Percentiles rank a stretch among this genome's conserved stretches.
Evolutionary conservation across 768 basidiomycete genomes (phyloP).

Genomic region (Mycena maculata): DNA sequence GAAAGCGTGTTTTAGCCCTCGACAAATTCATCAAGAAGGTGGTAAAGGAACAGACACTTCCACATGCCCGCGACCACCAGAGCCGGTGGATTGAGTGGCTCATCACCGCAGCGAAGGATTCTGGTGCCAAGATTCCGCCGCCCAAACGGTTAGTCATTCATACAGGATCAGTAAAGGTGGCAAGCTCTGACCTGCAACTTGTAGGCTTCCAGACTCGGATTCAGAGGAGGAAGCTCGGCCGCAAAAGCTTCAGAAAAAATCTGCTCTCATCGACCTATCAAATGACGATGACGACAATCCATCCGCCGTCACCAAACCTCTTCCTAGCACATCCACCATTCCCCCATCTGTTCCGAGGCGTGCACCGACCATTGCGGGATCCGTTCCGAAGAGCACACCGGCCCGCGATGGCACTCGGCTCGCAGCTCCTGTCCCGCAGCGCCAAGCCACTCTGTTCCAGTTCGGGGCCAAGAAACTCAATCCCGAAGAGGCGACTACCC

Average conservation of each 20-base stretch:
- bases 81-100: background rate
- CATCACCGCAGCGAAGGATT: background rate
- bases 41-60: background rate
- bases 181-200: too few relatives aligned
- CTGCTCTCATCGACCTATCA: background rate
- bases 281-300: background rate
- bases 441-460: constrained; percentile 6
- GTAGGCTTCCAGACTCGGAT: background rate
- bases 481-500: background rate
- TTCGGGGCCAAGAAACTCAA: background rate
- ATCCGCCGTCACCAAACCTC: background rate
- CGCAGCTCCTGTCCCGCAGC: background rate
- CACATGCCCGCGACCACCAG: background rate
- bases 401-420: background rate
- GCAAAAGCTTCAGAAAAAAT: background rate
- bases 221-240: background rate
- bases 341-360: background rate
- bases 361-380: too few relatives aligned
- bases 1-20: background rate
- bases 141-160: background rate
- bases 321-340: background rate
- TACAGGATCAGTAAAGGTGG: too few relatives aligned
- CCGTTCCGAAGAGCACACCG: background rate
- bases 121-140: constrained; percentile 12
- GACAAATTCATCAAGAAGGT: background rate